phyloP scores from a whole-genome alignment of 768 basidiomycete species.

The Solioccasus polychromus region DNA sequence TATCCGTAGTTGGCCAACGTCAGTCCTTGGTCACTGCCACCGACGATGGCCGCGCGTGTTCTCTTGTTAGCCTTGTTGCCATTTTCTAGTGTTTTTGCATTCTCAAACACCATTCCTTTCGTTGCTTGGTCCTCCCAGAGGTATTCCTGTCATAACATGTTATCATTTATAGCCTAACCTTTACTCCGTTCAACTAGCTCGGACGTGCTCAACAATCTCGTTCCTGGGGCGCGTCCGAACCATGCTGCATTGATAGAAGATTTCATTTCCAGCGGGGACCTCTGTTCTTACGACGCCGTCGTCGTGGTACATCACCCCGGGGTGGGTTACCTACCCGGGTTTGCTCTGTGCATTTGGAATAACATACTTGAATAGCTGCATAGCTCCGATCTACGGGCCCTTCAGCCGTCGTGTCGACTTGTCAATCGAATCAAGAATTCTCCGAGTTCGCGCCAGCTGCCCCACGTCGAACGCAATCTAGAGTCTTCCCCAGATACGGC shows the following conservation, averaged over 20 bases:
- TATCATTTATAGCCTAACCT: not conserved
- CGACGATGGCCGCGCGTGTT: slow-evolving; percentile 44
- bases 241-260: slow-evolving; percentile 40
- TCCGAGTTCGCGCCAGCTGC: slow-evolving; percentile 57
- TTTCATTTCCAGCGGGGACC: slow-evolving; percentile 41
- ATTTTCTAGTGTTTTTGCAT: slow-evolving; percentile 45
- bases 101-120: slow-evolving; percentile 60
- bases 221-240: slow-evolving; percentile 29
- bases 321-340: slow-evolving; percentile 40
- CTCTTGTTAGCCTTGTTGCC: slow-evolving; percentile 45
- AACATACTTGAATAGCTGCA: slow-evolving; percentile 48
- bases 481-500: slow-evolving; percentile 36
- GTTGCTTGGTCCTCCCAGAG: slow-evolving; percentile 69
- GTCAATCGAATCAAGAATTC: slow-evolving; percentile 46
- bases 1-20: not conserved
- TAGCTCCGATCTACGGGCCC: slow-evolving; percentile 68
- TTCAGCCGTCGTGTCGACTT: slow-evolving; percentile 51
- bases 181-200: slow-evolving; percentile 40
- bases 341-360: not conserved
- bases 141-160: slow-evolving; percentile 32
- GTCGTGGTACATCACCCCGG: slow-evolving; percentile 71
- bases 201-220: slow-evolving; percentile 42
- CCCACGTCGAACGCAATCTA: slow-evolving; percentile 45
- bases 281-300: slow-evolving; percentile 66
- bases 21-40: not conserved